Conservation (phyloP, 495 filamentous ascomycete species). For the Lasiosphaeria hispida region DNA sequence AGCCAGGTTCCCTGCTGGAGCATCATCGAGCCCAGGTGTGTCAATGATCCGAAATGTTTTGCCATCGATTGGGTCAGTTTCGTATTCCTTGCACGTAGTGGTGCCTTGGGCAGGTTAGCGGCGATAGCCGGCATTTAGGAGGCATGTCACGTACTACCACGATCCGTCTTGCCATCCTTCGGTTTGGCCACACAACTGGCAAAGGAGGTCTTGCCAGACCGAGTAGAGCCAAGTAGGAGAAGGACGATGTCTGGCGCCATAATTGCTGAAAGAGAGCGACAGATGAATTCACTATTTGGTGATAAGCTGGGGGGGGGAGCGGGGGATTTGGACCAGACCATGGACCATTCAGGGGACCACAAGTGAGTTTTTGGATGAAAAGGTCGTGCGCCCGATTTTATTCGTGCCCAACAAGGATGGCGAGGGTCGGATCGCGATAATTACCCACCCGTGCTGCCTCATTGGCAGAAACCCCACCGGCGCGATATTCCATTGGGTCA, state of each 20-base stretch:
- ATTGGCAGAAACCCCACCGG: background rate
- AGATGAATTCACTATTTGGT: no score
- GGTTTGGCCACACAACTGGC: background rate
- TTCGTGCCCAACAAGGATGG: background rate
- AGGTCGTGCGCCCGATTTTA: background rate
- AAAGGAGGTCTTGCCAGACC: conserved; percentile 2
- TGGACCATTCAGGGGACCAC: background rate
- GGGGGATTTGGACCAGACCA: background rate
- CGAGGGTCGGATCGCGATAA: background rate
- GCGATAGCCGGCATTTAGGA: background rate
- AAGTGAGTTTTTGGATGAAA: background rate
- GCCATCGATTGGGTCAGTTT: background rate
- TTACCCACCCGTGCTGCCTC: no score
- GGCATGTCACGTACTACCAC: background rate
- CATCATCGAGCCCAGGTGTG: background rate
- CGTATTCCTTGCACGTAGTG: background rate
- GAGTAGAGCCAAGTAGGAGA: conserved; percentile 2
- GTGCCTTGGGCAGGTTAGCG: background rate
- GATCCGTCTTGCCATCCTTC: background rate
- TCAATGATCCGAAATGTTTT: background rate
- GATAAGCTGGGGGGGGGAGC: no score
- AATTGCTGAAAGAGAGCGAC: background rate
- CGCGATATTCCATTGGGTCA: background rate
- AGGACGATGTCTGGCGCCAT: background rate
- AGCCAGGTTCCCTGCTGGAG: background rate